phyloP scores from a whole-genome alignment of 306 rosid species.

The Prunus campanulata region DNA sequence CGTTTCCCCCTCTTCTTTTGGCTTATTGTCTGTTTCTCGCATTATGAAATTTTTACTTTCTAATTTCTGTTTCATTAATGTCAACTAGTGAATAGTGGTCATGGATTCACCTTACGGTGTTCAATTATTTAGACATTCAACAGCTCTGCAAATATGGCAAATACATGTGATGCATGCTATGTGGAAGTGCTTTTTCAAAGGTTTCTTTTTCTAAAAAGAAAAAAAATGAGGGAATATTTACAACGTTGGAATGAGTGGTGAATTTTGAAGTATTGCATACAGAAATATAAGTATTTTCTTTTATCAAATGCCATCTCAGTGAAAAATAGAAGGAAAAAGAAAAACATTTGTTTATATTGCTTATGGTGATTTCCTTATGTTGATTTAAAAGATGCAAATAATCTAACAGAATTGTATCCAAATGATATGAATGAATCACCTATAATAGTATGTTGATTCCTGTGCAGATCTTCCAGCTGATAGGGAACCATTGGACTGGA shows the following conservation, averaged over 20 bases:
- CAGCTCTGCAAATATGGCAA: background rate
- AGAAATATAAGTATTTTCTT: background rate
- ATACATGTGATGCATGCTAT: constrained; percentile 10
- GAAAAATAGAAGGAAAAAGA: background rate
- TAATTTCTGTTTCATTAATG: constrained; percentile 14
- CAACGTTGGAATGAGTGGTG: background rate
- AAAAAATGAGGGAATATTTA: background rate
- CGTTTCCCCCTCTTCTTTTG: background rate
- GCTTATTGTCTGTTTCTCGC: background rate
- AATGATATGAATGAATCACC: background rate
- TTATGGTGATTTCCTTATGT: background rate
- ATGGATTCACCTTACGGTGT: background rate
- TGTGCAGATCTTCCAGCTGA: constrained; percentile 75
- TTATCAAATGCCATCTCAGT: background rate
- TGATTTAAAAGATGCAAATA: background rate
- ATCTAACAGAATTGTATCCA: background rate
- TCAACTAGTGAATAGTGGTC: background rate
- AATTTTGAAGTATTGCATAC: background rate
- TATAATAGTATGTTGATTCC: constrained; percentile 1
- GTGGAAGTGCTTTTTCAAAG: background rate
- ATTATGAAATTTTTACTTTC: constrained; percentile 2
- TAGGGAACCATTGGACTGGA: constrained; percentile 85
- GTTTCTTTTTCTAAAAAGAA: background rate
- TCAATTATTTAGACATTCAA: background rate
- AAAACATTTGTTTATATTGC: background rate